Conservation (phyloP, 257 asterid species). For the Asclepias syriaca region DNA sequence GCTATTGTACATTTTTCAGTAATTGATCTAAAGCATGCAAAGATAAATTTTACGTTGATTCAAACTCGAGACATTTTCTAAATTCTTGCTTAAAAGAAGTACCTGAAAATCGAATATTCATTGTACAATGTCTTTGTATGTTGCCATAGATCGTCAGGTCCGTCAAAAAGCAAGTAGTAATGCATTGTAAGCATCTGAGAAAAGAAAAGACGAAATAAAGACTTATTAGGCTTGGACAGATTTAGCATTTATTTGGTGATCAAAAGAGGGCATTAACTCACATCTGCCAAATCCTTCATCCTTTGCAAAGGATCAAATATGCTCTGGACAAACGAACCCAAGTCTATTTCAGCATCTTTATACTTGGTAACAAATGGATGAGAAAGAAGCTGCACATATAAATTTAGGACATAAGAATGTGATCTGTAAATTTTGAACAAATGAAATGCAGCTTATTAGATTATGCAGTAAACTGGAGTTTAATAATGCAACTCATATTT, state of each 20-base stretch:
- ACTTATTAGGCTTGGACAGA: conserved; percentile 1
- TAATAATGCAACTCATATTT: neutral
- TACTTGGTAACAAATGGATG: conserved; percentile 77
- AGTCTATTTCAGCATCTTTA: conserved; percentile 52
- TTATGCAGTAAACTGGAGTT: neutral
- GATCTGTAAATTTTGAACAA: conserved; percentile 4
- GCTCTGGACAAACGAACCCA: conserved; percentile 76
- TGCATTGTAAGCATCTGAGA: conserved; percentile 89
- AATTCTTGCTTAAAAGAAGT: neutral
- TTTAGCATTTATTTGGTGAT: conserved; percentile 7
- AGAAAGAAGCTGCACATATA: conserved; percentile 63
- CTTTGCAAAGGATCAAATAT: conserved; percentile 78
- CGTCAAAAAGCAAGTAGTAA: conserved; percentile 87
- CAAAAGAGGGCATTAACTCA: conserved; percentile 39
- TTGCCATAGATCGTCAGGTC: conserved; percentile 88
- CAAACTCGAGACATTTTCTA: neutral
- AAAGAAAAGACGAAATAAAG: conserved; percentile 12
- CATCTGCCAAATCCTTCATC: conserved; percentile 97
- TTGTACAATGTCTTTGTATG: conserved; percentile 66
- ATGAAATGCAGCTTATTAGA: neutral
- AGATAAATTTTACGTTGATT: neutral
- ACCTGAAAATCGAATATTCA: conserved; percentile 72
- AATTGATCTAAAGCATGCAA: neutral
- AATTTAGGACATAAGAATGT: conserved; percentile 7
- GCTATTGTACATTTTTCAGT: neutral